These are phyloP conservation scores for Annulohypoxylon truncatum DNA, from an alignment of 2,329 filamentous ascomycete genomes.

Conservation along the genomic window DNA sequence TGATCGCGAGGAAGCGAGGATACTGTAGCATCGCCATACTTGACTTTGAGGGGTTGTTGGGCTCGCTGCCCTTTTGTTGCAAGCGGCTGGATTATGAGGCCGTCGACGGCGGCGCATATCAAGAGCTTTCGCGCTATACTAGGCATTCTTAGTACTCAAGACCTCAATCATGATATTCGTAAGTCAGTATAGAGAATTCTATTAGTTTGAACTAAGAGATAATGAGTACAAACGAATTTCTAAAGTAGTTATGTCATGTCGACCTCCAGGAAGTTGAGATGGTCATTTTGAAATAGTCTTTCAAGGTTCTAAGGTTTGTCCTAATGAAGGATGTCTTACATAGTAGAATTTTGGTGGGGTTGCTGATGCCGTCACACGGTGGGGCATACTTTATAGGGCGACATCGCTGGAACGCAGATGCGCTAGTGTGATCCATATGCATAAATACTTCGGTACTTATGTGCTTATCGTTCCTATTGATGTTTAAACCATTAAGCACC, in stretches of 20 bases:
- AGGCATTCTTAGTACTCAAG: constrained; percentile 67
- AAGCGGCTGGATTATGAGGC: constrained; percentile 81
- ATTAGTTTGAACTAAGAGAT: constrained; percentile 9
- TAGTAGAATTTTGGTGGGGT: constrained; percentile 34
- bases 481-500: background rate
- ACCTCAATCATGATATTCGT: constrained; percentile 30
- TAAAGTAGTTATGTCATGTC: background rate
- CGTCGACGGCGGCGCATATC: constrained; percentile 84
- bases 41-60: constrained; percentile 71
- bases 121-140: constrained; percentile 81
- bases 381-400: constrained; percentile 23
- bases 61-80: constrained; percentile 65
- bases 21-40: constrained; percentile 71
- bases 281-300: constrained; percentile 21
- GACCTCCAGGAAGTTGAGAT: constrained; percentile 15
- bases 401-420: constrained; percentile 11
- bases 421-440: constrained; percentile 14
- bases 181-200: constrained; percentile 18
- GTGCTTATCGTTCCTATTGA: background rate
- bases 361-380: constrained; percentile 43
- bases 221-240: background rate
- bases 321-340: constrained; percentile 25
- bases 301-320: background rate
- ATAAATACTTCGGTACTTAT: constrained; percentile 11
- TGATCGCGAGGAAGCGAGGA: constrained; percentile 59